Evolutionary conservation across 2,329 filamentous ascomycete genomes (phyloP), one percentile per base, ranked within the genome.

Genomic region (Sarocladiaceae sp.): DNA sequence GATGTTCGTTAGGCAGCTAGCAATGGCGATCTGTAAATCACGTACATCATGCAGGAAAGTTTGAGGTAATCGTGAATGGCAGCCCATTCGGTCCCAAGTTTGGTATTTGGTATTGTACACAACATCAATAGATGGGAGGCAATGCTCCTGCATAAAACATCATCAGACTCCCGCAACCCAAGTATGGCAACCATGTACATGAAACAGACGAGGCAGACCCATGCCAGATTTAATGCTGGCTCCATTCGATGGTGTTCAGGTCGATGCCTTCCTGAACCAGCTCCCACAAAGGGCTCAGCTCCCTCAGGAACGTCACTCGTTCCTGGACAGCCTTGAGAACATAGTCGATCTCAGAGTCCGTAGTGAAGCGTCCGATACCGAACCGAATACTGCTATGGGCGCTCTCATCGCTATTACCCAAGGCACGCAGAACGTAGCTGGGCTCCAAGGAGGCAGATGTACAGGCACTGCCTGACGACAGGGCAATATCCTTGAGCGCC

Each of bases 351-450:
- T 98, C 93, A 21, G 74, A 76, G 58, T 96, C 88, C 0, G 93
- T 95, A 3, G 93, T 98, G 68, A 97, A 98, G 6, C 93, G 84
- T 23, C 93, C 93, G 58, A 98, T 97, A 39, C 93, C 93, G 55
- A 98, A 98, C 46, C 93, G 81, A 56, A 98, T 98, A 71, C 89
- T 95, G 67, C 88, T 95, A 69, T 98, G 93, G 7, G 93, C 93
- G 55, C 85, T 96, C 70, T 98, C 93, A 57, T 98, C 93, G 53
- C 89, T 96, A 73, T 86, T 97, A 47, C 93, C 93, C 15, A 98
- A 76, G 4, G 93, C 93, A 46, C 93, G 83, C 23, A 98, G 77
- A 37, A 98, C 93, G 63, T 98, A 98, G 63, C 88, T 95, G 13
- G 93, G 93, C 65, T 98, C 93, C 26, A 98, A 72, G 1, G 93